Percentiles rank a stretch among this genome's conserved stretches.
These are phyloP conservation scores for Mangifera indica DNA, from an alignment of 345 rosid genomes.

Conservation along the genomic window DNA sequence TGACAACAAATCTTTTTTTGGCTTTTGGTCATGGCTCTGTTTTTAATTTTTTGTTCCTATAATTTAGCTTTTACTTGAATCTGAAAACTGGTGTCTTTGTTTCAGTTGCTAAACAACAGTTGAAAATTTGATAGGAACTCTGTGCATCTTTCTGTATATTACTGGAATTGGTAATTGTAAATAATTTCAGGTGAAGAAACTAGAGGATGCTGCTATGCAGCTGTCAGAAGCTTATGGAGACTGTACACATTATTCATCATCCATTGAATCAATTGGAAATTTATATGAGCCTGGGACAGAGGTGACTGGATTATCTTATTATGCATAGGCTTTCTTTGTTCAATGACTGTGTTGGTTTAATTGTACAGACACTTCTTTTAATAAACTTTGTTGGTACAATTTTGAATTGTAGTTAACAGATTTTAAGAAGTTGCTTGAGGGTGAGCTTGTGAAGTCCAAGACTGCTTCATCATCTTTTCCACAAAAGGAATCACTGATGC, in stretches of 20 bases:
- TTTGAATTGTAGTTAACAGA: slow-evolving; percentile 59
- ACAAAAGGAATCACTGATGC: slow-evolving; percentile 49
- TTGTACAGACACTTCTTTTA: neutral
- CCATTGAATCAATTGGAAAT: slow-evolving; percentile 61
- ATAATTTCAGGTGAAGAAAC: slow-evolving; percentile 61
- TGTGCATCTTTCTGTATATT: neutral
- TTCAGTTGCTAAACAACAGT: neutral
- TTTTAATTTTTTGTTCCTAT: neutral
- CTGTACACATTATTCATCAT: slow-evolving; percentile 44
- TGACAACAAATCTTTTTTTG: neutral
- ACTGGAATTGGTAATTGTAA: neutral
- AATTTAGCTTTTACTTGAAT: neutral
- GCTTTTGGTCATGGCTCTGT: neutral
- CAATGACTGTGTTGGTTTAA: neutral
- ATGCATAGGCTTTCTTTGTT: neutral
- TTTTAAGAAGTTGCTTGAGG: slow-evolving; percentile 66
- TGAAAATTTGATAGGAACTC: neutral
- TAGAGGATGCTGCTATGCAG: slow-evolving; percentile 64
- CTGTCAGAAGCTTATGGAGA: slow-evolving; percentile 52
- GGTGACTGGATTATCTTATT: slow-evolving; percentile 33
- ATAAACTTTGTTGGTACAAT: slow-evolving; percentile 9
- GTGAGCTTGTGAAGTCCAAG: slow-evolving; percentile 53
- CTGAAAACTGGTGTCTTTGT: neutral
- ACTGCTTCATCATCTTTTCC: slow-evolving; percentile 41
- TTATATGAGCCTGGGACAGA: slow-evolving; percentile 58